Conservation (phyloP, 345 rosid genomes). For the Gossypioides kirkii region DNA sequence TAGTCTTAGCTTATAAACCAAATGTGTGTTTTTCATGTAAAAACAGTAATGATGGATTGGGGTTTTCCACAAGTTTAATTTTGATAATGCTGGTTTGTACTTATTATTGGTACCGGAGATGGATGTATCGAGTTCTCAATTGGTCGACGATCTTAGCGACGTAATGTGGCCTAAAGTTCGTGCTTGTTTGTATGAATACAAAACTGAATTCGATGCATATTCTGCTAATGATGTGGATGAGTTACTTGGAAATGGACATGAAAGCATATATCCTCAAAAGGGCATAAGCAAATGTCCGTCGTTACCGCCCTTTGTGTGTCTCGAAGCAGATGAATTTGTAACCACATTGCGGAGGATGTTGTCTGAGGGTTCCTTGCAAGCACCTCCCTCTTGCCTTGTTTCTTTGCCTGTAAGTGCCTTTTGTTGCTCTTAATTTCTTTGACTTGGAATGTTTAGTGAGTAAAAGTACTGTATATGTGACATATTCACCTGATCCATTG, state of each 20-base stretch:
- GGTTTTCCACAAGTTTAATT: neutral
- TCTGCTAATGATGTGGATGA: slow-evolving; percentile 32
- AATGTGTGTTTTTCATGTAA: neutral
- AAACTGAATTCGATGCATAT: slow-evolving; percentile 34
- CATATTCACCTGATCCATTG: no score
- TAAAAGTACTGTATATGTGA: no score
- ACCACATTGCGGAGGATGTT: slow-evolving; percentile 28
- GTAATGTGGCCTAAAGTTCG: slow-evolving; percentile 11
- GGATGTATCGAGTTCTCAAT: slow-evolving; percentile 35
- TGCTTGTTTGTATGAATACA: slow-evolving; percentile 24
- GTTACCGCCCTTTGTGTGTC: slow-evolving; percentile 23
- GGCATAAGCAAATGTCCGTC: slow-evolving; percentile 24
- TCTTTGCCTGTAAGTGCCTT: slow-evolving; percentile 39
- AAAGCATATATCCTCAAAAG: slow-evolving; percentile 19
- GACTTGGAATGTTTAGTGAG: neutral
- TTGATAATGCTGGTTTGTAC: neutral
- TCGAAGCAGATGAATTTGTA: slow-evolving; percentile 25
- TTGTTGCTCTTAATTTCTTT: neutral
- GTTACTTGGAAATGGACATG: slow-evolving; percentile 18
- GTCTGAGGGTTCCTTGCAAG: slow-evolving; percentile 22
- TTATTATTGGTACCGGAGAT: slow-evolving; percentile 17
- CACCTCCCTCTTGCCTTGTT: neutral
- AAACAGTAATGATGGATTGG: neutral
- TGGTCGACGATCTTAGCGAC: slow-evolving; percentile 29
- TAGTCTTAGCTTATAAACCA: neutral